phyloP scores from a whole-genome alignment of 371 early-diverging fungal species.

The Mortierella sp. region DNA sequence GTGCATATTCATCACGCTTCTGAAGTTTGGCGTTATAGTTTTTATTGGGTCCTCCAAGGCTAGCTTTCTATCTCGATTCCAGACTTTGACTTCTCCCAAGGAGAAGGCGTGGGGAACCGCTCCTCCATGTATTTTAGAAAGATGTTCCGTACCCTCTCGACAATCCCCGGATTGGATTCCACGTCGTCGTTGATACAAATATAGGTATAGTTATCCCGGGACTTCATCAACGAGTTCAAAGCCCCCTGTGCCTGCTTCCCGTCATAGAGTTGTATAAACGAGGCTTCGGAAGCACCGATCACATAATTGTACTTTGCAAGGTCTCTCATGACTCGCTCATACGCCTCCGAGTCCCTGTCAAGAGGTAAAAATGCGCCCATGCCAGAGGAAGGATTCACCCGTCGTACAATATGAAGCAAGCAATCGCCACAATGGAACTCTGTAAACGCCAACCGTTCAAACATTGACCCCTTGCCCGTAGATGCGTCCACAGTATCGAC shows the following conservation, averaged over 20 bases:
- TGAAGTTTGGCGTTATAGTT: too few species aligned
- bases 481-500: slow-evolving; percentile 1
- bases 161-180: slow-evolving; percentile 13
- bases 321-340: slow-evolving; percentile 13
- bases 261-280: slow-evolving; percentile 26
- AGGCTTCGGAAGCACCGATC: slow-evolving; percentile 12
- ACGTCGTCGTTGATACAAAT: slow-evolving; percentile 50
- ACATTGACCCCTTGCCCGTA: slow-evolving; percentile 14
- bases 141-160: slow-evolving; percentile 1
- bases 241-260: slow-evolving; percentile 8
- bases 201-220: slow-evolving; percentile 7
- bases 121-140: slow-evolving; percentile 20
- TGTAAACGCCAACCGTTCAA: slow-evolving; percentile 36
- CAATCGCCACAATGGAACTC: slow-evolving; percentile 52
- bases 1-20: too few species aligned
- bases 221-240: slow-evolving; percentile 8
- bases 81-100: slow-evolving; percentile 23
- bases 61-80: too few species aligned
- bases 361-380: slow-evolving; percentile 20
- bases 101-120: slow-evolving; percentile 29
- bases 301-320: slow-evolving; percentile 50
- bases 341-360: slow-evolving; percentile 19
- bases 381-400: slow-evolving; percentile 5
- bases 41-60: too few species aligned
- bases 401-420: slow-evolving; percentile 34